Evolutionary conservation across 2,329 filamentous ascomycete species (phyloP).

Genomic region (Aspergillus viridinutans): DNA sequence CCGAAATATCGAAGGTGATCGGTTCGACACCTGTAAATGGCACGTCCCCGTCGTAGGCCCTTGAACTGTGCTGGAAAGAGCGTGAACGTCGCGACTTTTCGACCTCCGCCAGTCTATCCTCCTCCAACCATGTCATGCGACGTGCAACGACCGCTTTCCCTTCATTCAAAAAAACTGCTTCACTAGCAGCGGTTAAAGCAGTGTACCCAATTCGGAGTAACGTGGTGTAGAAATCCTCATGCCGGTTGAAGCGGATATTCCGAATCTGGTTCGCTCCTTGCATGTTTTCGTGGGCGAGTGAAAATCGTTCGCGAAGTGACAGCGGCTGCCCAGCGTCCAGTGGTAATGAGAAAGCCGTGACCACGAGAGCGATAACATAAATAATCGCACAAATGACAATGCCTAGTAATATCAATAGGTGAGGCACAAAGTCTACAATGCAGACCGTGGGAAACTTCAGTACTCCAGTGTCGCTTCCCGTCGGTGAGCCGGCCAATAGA

Average conservation of each 20-base stretch:
- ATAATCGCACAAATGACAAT: slow-evolving; percentile 73
- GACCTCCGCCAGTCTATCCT: slow-evolving; percentile 75
- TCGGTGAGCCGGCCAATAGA: slow-evolving; percentile 49
- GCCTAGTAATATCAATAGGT: slow-evolving; percentile 78
- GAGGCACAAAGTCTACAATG: slow-evolving; percentile 90
- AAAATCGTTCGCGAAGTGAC: slow-evolving; percentile 58
- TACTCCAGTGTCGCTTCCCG: slow-evolving; percentile 54
- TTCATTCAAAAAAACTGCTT: slow-evolving; percentile 93
- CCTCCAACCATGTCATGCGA: slow-evolving; percentile 84
- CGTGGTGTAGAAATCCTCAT: slow-evolving; percentile 94
- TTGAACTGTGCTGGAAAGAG: slow-evolving; percentile 14
- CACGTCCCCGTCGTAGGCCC: slow-evolving; percentile 11
- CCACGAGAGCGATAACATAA: slow-evolving; percentile 68
- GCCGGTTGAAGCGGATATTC: slow-evolving; percentile 72
- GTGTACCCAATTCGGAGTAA: slow-evolving; percentile 82
- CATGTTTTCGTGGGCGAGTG: slow-evolving; percentile 77
- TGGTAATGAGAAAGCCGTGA: slow-evolving; percentile 68
- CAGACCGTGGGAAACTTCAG: slow-evolving; percentile 90
- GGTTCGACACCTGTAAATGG: slow-evolving; percentile 31
- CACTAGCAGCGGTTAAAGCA: slow-evolving; percentile 85
- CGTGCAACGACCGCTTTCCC: slow-evolving; percentile 70
- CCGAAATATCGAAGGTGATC: slow-evolving; percentile 32
- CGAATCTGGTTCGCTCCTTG: slow-evolving; percentile 85
- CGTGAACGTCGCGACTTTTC: slow-evolving; percentile 46
- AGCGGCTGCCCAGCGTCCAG: slow-evolving; percentile 43